A percentile compares a stretch with the other conserved stretches of the same genome.
These are phyloP conservation scores for Cryptococcus sp. DNA, from an alignment of 1,284 basidiomycete genomes.

Conservation along the genomic window DNA sequence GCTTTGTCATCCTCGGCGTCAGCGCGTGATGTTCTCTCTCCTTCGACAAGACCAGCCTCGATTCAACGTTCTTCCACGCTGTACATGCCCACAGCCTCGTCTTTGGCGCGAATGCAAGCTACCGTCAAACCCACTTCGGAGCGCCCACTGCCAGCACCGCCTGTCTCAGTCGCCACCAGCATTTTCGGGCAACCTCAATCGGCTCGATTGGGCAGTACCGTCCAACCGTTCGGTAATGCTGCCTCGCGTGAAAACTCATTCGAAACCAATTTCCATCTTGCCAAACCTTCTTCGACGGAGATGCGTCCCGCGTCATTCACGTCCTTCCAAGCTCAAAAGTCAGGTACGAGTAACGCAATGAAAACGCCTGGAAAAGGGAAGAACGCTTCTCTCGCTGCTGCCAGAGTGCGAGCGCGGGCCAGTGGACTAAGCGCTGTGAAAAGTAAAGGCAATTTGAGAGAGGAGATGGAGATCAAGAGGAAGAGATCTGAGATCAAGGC, in stretches of 20 bases:
- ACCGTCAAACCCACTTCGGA: slow-evolving; percentile 38
- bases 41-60: slow-evolving; percentile 7
- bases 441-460: slow-evolving; percentile 25
- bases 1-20: background rate
- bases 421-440: slow-evolving; percentile 33
- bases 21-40: background rate
- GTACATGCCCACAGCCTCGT: slow-evolving; percentile 43
- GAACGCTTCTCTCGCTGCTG: slow-evolving; percentile 7
- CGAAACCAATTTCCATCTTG: slow-evolving; percentile 20
- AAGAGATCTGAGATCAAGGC: slow-evolving; percentile 38
- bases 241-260: slow-evolving; percentile 34
- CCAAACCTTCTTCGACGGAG: slow-evolving; percentile 11
- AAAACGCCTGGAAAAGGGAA: slow-evolving; percentile 3
- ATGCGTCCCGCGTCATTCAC: background rate
- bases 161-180: background rate
- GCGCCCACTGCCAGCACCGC: slow-evolving; percentile 20
- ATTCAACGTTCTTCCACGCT: slow-evolving; percentile 35
- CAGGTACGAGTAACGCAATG: background rate
- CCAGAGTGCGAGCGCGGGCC: slow-evolving; percentile 15
- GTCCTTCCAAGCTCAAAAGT: background rate
- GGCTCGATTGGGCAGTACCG: slow-evolving; percentile 6
- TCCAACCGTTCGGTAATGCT: slow-evolving; percentile 36
- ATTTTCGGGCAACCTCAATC: background rate
- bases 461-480: slow-evolving; percentile 32
- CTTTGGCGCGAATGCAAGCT: slow-evolving; percentile 47